phyloP scores from a whole-genome alignment of 768 basidiomycete genomes.

The Trametes gibbosa region DNA sequence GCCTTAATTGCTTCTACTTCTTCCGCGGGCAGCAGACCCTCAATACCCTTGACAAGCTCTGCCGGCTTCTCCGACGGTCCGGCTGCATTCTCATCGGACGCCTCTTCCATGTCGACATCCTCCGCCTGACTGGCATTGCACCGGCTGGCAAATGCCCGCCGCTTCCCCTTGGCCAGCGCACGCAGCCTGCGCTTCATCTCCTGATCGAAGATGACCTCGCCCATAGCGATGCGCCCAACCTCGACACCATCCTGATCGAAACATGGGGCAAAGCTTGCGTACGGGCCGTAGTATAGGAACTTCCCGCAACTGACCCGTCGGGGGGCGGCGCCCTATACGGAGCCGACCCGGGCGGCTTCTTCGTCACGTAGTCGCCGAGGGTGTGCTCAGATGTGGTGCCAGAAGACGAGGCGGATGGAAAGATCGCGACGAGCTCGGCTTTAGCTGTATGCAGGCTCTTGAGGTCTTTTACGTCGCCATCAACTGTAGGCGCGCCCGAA shows the following conservation, averaged over 20 bases:
- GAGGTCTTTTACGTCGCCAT: conserved; percentile 38
- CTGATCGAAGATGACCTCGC: conserved; percentile 54
- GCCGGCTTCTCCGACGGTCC: conserved; percentile 16
- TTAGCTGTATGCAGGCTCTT: conserved; percentile 59
- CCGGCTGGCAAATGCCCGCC: conserved; percentile 18
- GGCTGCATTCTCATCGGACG: conserved; percentile 7
- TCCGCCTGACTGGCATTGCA: background rate
- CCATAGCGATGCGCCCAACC: conserved; percentile 59
- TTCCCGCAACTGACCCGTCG: conserved; percentile 60
- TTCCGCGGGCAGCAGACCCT: conserved; percentile 54
- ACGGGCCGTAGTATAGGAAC: conserved; percentile 79
- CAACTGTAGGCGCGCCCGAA: conserved; percentile 38
- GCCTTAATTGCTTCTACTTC: conserved; percentile 57
- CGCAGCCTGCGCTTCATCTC: conserved; percentile 39
- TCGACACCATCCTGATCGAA: conserved; percentile 79
- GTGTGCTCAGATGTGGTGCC: conserved; percentile 36
- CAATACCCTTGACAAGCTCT: conserved; percentile 43
- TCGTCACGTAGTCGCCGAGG: conserved; percentile 55
- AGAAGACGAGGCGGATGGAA: conserved; percentile 56
- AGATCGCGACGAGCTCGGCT: conserved; percentile 72
- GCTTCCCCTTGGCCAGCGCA: conserved; percentile 28
- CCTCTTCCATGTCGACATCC: conserved; percentile 20
- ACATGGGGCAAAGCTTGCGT: conserved; percentile 71
- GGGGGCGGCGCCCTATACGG: conserved; percentile 44
- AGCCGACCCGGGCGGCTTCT: conserved; percentile 35